Base-by-base conservation (phyloP, 192 early-diverging fungal genomes). In the Ambispora gerdemannii region DNA sequence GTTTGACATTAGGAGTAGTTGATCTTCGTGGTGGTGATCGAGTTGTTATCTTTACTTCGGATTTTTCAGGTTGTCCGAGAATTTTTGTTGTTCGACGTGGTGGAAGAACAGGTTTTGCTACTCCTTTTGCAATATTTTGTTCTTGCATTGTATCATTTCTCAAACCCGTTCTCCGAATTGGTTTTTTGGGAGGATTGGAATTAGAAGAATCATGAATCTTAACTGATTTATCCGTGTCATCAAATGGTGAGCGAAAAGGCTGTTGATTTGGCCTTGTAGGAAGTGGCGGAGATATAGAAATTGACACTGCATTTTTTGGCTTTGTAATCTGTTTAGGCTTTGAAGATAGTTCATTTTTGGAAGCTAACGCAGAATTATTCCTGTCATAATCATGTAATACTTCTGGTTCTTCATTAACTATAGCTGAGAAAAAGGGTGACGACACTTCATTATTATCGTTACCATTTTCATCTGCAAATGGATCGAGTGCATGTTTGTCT, bases 161-260 rank as follows among this genome's bases (percentile, higher is more conserved):
- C 28, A 66, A 1, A 71, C 65, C 1, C 62, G 65, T 59, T 69
- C 65, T 33, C 67, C 20, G 25, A 31, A 55, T 71, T 74, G 10
- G 77, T 73, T 22, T 78, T 70, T 13, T 67, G 25, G 31, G 72
- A 43, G 11, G 43, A 35, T 25, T 55, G 17, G 19, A 66, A 49
- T 25, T 58, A 22, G 4, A 24, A 28, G 71, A 43, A 4, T 2
- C 30, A 15, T 19, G 19, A 63, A 58, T 22, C 35, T 63, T 52
- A 59, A 73, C 73, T 30, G 72, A 70, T 1, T 35, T 55, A 38
- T 78, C 71, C n/a, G n/a, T n/a, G 47, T 75, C 77, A 70, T 78
- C 73, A 63, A 61, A 72, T 31, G 72, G 73, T 30, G 77, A 74
- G 35, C 2, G 17, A 50, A 17, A 28, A 30, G 17, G 49, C 33